A percentile compares a stretch with the other conserved stretches of the same genome.
Evolutionary conservation across 2,329 filamentous ascomycete species (phyloP).

Genomic region (Xylariomycetidae sp.): DNA sequence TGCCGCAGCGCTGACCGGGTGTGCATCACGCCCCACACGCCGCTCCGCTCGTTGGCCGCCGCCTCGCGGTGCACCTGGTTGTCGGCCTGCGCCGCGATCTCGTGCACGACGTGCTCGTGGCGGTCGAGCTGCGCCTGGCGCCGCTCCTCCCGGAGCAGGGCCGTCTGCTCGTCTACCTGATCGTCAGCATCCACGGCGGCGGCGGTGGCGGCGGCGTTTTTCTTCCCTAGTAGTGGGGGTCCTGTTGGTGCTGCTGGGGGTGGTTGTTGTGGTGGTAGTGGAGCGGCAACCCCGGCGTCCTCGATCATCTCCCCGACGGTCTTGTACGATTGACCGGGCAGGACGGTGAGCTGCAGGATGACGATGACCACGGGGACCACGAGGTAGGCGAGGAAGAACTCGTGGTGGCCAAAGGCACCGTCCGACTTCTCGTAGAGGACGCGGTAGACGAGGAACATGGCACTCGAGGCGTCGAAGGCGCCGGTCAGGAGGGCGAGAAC

Average conservation of each 20-base stretch:
- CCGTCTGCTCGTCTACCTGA: slow-evolving; percentile 54
- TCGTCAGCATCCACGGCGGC: slow-evolving; percentile 42
- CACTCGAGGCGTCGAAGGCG: slow-evolving; percentile 78
- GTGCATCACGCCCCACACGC: slow-evolving; percentile 86
- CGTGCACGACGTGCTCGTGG: slow-evolving; percentile 59
- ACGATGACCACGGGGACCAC: slow-evolving; percentile 64
- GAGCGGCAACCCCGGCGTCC: too few species aligned
- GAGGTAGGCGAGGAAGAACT: slow-evolving; percentile 71
- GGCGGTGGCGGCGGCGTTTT: slow-evolving; percentile 17
- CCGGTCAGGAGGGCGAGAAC: slow-evolving; percentile 77
- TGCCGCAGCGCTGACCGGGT: slow-evolving; percentile 66
- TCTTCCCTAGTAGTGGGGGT: slow-evolving; percentile 33
- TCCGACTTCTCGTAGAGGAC: slow-evolving; percentile 59
- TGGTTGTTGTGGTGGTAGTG: too few species aligned
- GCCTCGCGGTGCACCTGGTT: slow-evolving; percentile 64
- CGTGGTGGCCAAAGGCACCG: slow-evolving; percentile 53
- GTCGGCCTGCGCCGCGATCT: slow-evolving; percentile 59
- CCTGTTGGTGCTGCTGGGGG: too few species aligned
- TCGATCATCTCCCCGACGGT: slow-evolving; percentile 78
- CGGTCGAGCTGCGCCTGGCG: slow-evolving; percentile 54
- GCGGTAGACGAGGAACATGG: slow-evolving; percentile 71
- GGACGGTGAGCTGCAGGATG: slow-evolving; percentile 62
- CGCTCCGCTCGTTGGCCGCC: slow-evolving; percentile 63
- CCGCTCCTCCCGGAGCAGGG: slow-evolving; percentile 51
- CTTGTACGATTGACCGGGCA: slow-evolving; percentile 76